Conservation (phyloP, 208 protist species). For the Wallacemonas rigidus region DNA sequence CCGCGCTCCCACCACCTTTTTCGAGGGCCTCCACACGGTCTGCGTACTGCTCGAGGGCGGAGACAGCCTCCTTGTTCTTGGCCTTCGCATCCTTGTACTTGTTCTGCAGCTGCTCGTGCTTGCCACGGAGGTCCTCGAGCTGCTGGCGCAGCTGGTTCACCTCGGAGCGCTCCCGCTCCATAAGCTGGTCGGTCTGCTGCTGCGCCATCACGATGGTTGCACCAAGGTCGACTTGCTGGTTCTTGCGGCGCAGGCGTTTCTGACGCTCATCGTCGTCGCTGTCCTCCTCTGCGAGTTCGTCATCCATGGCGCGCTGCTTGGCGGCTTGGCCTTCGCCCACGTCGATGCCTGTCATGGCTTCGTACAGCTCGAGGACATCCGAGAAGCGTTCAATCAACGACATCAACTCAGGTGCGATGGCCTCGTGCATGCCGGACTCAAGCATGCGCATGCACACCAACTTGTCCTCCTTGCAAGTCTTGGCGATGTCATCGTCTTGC, state of each 20-base stretch:
- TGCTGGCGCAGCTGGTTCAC: conserved; percentile 56
- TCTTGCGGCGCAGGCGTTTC: conserved; percentile 49
- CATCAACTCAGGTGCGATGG: conserved; percentile 76
- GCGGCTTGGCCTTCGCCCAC: conserved; percentile 74
- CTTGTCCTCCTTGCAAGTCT: conserved; percentile 85
- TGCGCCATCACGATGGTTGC: conserved; percentile 70
- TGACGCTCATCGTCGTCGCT: conserved; percentile 87
- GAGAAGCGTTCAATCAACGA: conserved; percentile 85
- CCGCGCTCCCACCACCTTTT: conserved; percentile 30
- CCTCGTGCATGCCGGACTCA: conserved; percentile 69
- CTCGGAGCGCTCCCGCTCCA: conserved; percentile 70
- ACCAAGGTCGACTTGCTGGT: conserved; percentile 39
- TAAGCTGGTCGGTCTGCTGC: conserved; percentile 72
- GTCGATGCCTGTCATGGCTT: conserved; percentile 87
- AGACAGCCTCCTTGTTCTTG: conserved; percentile 83
- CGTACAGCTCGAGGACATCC: conserved; percentile 75
- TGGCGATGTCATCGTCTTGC: conserved; percentile 76
- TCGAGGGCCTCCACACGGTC: conserved; percentile 61
- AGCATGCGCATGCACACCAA: conserved; percentile 81
- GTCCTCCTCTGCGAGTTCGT: conserved; percentile 41
- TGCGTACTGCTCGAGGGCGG: conserved; percentile 66
- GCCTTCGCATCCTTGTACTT: conserved; percentile 93
- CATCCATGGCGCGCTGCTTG: conserved; percentile 56
- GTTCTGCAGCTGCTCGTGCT: conserved; percentile 87
- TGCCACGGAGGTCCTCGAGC: conserved; percentile 76